Base-by-base conservation (phyloP, 2,329 filamentous ascomycete species). In the Colletotrichum truncatum region DNA sequence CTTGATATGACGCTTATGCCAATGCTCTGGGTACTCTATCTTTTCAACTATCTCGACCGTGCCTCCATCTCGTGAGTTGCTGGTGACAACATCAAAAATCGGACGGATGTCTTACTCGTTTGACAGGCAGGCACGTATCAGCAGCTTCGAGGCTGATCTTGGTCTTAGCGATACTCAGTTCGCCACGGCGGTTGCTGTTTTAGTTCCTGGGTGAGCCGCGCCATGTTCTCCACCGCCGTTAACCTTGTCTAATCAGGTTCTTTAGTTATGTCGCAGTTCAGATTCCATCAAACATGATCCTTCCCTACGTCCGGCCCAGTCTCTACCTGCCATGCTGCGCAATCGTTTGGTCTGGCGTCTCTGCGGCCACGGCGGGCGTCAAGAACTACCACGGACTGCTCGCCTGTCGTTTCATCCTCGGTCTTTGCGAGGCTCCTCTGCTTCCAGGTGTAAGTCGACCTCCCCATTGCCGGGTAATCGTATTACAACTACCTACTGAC, bases 231-330 rank as follows among this genome's bases (percentile, higher is more conserved):
- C n/a, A n/a, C n/a, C n/a, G n/a, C n/a, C n/a, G n/a, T n/a, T n/a
- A n/a, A n/a, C n/a, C n/a, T n/a, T n/a, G n/a, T n/a, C n/a, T n/a
- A n/a, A n/a, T n/a, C n/a, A n/a, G n/a, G n/a, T n/a, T n/a, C n/a
- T n/a, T n/a, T 77, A 61, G 57, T 4, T 70, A 80, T 59, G 56
- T 78, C 4, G 66, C 73, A 2, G 72, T 77, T 51, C 76, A 79
- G 45, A 69, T 76, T 11, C 74, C 76, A 1, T 74, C 71, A 39
- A 80, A 79, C 62, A 72, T 80, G 55, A 64, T 78, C 11, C 68
- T 77, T 11, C 72, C 85, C 0, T 76, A 82, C 3, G 75, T 86
- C 30, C 78, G 81, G 8, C 87, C 86, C 1, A 84, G 83, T 2
- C 55, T 70, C 11, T 71, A 70, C 23, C 63, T 71, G 3, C 65